Base-by-base conservation (phyloP, 1,284 basidiomycete genomes). In the Heterobasidion annosum region DNA sequence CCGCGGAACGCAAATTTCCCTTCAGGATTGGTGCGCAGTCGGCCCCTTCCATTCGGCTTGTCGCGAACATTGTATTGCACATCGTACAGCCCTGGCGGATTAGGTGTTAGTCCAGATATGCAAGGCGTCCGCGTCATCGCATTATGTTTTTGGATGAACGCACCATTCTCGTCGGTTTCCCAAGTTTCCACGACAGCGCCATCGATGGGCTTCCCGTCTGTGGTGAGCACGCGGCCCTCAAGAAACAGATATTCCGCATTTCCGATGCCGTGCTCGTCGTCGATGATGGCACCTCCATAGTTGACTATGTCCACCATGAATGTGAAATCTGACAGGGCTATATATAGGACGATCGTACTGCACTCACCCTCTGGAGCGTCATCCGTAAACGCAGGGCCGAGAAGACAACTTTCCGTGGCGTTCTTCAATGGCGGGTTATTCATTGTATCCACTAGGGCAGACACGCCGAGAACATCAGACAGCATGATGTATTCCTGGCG, bases 211-310 rank as follows among this genome's bases (percentile, higher is more conserved):
- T 69, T 62, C 34, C 73, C 73, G 6, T 66, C 48, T 7, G 61
- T 63, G 59, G 68, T 63, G 34, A 63, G 56, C 8, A 75, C 64
- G 6, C 65, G 64, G 10, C 73, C 73, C 52, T 67, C 57, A 57
- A 74, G 68, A 52, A 64, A 69, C 66, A 75, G 66, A 55, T 68
- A 68, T 46, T 70, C 68, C 50, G 72, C 73, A 56, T 70, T 71
- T n/a, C 37, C 35, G 16, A 53, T 8, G 57, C 67, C 67, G 52
- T 44, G 12, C 18, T 40, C 32, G 18, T 44, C 50, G 18, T 51
- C 50, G 10, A 51, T 32, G 32, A 51, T 51, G 16, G 50, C 10
- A 18, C 40, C 50, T 19, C 40, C 40, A 25, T 51, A 13, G 7
- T 19, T 18, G 12, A 42, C 50, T 51, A 6, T 13, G 6, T n/a